Base-by-base conservation (phyloP, 2,329 filamentous ascomycete species). In the Didymella exigua region DNA sequence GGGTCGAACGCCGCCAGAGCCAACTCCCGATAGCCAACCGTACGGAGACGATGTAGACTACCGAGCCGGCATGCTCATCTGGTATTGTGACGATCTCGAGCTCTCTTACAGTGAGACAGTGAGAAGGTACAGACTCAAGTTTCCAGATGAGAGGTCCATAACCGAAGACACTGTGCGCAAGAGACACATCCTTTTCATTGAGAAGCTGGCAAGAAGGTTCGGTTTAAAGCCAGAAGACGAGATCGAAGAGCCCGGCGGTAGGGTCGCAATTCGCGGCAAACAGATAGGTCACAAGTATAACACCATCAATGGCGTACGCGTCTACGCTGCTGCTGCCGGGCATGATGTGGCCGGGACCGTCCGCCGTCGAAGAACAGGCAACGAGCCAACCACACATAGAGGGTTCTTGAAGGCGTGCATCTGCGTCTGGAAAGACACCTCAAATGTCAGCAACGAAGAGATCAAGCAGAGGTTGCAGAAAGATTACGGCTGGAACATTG, bases 131-230 rank as follows among this genome's bases (percentile, higher is more conserved):
- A 54, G 33, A 13, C 9, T 23, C 10, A 54, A 26, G 38, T 64
- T 64, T 29, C 51, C 51, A 5, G 31, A 36, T 7, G 48, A 59
- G 26, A 43, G 36, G 21, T n/a, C 23, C 4, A 23, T 50, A 5
- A 61, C 43, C 1, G 54, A 58, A 13, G 60, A 62, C n/a, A 56
- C 60, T 3, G 24, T 64, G 13, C 60, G 62, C 11, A 55, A 51
- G 21, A 56, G 52, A 1, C 60, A 62, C 50, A 61, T 11, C 21
- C 48, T 13, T 27, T 46, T 18, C 41, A 16, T 38, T 57, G 38
- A 16, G 7, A 38, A 27, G 6, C 38, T 54, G 13, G 45, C 33
- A 5, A 49, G 14, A 4, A 45, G 43, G n/a, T 62, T 59, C 18
- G 62, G 62, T 14, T 16, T 48, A 23, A 59, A 52, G 36, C 37